phyloP scores from a whole-genome alignment of 176 grass and related monocot species.

The Urochloa ruziziensis region DNA sequence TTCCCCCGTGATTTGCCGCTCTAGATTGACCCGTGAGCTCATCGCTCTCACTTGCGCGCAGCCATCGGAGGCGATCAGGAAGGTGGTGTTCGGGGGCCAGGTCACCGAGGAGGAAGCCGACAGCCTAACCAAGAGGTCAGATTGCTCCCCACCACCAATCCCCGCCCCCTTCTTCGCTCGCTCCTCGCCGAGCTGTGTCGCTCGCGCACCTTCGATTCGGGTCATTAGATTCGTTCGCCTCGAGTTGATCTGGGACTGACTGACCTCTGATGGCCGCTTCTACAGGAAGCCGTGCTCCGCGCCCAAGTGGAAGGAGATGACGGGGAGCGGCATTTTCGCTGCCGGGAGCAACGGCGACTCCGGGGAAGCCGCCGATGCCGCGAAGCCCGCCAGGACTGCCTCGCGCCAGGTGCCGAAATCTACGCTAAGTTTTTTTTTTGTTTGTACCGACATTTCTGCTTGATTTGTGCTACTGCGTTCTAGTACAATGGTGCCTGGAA shows the following conservation, averaged over 20 bases:
- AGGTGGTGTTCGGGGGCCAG: constrained; percentile 90
- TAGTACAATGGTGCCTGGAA: not conserved
- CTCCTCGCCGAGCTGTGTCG: not conserved
- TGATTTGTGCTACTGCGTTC: not conserved
- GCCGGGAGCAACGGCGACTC: constrained; percentile 39
- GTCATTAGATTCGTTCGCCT: not conserved
- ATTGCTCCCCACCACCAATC: not conserved
- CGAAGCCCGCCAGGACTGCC: constrained; percentile 31
- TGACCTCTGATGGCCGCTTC: not conserved
- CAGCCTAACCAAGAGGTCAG: constrained; percentile 82
- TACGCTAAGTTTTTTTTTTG: not conserved
- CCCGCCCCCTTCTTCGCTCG: not conserved
- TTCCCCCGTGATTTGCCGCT: not conserved
- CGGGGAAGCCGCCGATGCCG: constrained; percentile 26
- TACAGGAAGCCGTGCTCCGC: constrained; percentile 84
- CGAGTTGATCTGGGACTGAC: not conserved
- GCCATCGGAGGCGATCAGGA: constrained; percentile 83
- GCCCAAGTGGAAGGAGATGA: constrained; percentile 96
- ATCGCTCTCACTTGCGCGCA: constrained; percentile 24
- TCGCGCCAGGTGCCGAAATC: constrained; percentile 56
- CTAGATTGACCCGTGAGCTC: not conserved
- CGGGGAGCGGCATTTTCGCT: constrained; percentile 78
- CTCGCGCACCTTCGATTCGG: not conserved
- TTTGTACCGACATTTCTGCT: not conserved
- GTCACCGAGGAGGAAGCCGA: constrained; percentile 88